These are phyloP conservation scores for Tetracentron sinense DNA, from an alignment of 164 flowering plant genomes.

Conservation along the genomic window DNA sequence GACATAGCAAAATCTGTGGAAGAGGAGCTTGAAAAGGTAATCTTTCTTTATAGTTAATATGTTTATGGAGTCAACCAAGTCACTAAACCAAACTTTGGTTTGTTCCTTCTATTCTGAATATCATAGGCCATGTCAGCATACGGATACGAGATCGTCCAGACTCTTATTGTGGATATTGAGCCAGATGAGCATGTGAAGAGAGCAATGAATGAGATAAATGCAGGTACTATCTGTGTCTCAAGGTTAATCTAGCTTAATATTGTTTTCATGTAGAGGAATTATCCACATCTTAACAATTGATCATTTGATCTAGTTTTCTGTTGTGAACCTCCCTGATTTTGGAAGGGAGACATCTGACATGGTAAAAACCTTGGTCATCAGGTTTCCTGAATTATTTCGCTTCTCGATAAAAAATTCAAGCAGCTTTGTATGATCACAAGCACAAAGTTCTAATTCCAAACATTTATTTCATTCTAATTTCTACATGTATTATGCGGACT, in stretches of 20 bases:
- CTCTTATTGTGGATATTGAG: conserved; percentile 78
- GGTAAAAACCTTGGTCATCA: no score
- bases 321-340: neutral
- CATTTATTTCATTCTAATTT: no score
- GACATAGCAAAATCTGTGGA: conserved; percentile 77
- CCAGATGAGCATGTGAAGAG: conserved; percentile 79
- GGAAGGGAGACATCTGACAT: neutral
- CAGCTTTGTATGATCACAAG: neutral
- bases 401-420: neutral
- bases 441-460: neutral
- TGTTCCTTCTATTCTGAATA: conserved; percentile 11
- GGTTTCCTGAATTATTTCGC: no score
- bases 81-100: neutral
- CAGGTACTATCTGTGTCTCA: conserved; percentile 35
- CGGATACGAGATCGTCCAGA: conserved; percentile 78
- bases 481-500: neutral
- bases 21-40: conserved; percentile 71
- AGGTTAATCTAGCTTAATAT: neutral
- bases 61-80: neutral
- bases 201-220: conserved; percentile 91
- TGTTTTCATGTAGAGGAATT: no score
- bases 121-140: conserved; percentile 78
- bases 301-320: neutral
- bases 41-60: neutral
- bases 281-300: neutral